phyloP scores from a whole-genome alignment of 768 basidiomycete species.

The Boletus edulis region DNA sequence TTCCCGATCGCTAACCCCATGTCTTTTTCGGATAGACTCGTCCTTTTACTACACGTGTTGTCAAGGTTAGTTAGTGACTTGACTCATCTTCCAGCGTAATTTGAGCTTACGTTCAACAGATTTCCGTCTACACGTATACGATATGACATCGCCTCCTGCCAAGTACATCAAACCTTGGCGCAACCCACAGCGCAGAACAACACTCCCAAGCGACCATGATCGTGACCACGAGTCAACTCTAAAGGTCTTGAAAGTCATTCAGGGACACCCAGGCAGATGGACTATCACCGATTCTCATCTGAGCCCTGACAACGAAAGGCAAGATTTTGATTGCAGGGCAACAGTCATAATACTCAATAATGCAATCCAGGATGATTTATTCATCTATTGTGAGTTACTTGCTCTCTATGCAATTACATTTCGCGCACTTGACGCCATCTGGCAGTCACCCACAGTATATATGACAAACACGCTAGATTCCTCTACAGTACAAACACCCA shows the following conservation, averaged over 20 bases:
- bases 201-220: constrained; percentile 25
- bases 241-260: constrained; percentile 60
- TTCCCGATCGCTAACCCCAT: constrained; percentile 1
- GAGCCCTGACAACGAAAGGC: constrained; percentile 86
- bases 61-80: constrained; percentile 51
- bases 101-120: constrained; percentile 42
- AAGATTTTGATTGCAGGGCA: constrained; percentile 45
- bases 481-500: constrained; percentile 58
- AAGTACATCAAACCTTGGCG: constrained; percentile 17
- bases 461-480: constrained; percentile 72
- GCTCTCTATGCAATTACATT: neutral
- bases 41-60: constrained; percentile 93
- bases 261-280: constrained; percentile 79
- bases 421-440: neutral
- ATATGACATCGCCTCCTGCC: constrained; percentile 54
- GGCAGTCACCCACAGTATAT: constrained; percentile 68
- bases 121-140: constrained; percentile 87
- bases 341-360: constrained; percentile 23
- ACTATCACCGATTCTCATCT: constrained; percentile 95
- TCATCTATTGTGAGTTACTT: constrained; percentile 65
- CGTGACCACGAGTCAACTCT: constrained; percentile 49
- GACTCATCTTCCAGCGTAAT: neutral
- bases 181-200: constrained; percentile 16
- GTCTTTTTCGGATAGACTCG: constrained; percentile 51
- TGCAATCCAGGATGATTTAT: constrained; percentile 74